Evolutionary conservation across 345 rosid species (phyloP).

Genomic region (Carallia pectinifolia): DNA sequence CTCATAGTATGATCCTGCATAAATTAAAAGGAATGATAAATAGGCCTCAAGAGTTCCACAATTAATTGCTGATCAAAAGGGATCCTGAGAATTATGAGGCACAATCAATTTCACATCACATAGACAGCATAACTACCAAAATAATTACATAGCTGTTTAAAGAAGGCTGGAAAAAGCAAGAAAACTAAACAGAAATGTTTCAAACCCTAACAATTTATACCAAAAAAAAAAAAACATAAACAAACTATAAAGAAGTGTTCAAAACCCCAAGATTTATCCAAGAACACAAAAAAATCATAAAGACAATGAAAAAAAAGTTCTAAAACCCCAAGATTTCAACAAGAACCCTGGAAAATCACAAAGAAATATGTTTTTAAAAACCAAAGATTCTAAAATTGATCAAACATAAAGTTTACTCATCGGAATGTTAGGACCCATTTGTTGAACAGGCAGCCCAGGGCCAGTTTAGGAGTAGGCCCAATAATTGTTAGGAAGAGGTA

Average conservation of each 20-base stretch:
- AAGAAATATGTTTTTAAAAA: too few species aligned
- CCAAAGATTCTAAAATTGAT: background rate
- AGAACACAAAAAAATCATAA: too few species aligned
- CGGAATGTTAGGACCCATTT: too few species aligned
- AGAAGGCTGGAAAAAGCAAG: background rate
- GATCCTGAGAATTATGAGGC: background rate
- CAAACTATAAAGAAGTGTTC: background rate
- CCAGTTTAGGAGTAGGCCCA: too few species aligned
- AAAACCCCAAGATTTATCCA: too few species aligned
- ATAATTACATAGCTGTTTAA: conserved; percentile 26
- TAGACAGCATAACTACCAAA: conserved; percentile 13
- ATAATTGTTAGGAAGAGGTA: too few species aligned
- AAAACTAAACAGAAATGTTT: too few species aligned
- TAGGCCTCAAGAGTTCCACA: background rate
- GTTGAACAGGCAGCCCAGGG: too few species aligned
- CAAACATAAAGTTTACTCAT: conserved; percentile 12
- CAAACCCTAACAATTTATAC: background rate
- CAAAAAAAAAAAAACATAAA: background rate
- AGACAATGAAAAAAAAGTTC: too few species aligned
- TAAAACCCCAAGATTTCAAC: too few species aligned
- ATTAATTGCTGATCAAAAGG: background rate
- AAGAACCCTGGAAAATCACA: too few species aligned
- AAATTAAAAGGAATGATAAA: conserved; percentile 15
- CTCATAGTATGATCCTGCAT: conserved; percentile 57
- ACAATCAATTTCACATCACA: background rate